Conservation (phyloP, 768 basidiomycete genomes). For the Rhizopogon vulgaris region DNA sequence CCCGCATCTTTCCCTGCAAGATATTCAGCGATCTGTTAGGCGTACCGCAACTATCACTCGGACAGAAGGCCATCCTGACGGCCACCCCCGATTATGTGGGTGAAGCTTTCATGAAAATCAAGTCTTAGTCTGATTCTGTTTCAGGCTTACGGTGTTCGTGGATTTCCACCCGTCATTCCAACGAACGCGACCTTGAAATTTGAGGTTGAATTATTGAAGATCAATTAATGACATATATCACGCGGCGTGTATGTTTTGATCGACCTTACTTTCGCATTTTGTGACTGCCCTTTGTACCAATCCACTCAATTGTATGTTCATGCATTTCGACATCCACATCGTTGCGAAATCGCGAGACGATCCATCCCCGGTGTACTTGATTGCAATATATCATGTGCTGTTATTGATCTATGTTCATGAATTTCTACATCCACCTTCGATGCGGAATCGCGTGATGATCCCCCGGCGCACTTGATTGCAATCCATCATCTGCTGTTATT, state of each 20-base stretch:
- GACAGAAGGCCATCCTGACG: conserved; percentile 63
- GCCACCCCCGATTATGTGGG: conserved; percentile 76
- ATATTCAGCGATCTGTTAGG: conserved; percentile 39
- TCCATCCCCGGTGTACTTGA: neutral
- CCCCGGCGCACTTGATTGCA: no score
- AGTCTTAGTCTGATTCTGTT: conserved; percentile 3
- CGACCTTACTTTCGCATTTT: conserved; percentile 10
- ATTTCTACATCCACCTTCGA: neutral
- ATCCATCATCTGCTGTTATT: neutral
- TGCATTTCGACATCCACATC: neutral
- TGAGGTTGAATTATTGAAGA: conserved; percentile 77
- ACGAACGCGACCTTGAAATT: conserved; percentile 69
- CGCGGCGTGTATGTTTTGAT: conserved; percentile 14
- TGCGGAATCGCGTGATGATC: neutral
- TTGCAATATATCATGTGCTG: neutral
- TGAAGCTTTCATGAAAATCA: conserved; percentile 11
- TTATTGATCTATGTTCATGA: conserved; percentile 6
- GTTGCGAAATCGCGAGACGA: neutral
- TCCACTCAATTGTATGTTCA: conserved; percentile 16
- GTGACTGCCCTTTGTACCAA: conserved; percentile 20
- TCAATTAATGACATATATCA: conserved; percentile 35
- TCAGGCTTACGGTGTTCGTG: conserved; percentile 68
- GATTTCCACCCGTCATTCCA: conserved; percentile 78
- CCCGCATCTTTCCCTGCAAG: neutral
- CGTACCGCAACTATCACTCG: conserved; percentile 70